Evolutionary conservation across 768 basidiomycete species (phyloP).

Genomic region (Heimioporus sp.): DNA sequence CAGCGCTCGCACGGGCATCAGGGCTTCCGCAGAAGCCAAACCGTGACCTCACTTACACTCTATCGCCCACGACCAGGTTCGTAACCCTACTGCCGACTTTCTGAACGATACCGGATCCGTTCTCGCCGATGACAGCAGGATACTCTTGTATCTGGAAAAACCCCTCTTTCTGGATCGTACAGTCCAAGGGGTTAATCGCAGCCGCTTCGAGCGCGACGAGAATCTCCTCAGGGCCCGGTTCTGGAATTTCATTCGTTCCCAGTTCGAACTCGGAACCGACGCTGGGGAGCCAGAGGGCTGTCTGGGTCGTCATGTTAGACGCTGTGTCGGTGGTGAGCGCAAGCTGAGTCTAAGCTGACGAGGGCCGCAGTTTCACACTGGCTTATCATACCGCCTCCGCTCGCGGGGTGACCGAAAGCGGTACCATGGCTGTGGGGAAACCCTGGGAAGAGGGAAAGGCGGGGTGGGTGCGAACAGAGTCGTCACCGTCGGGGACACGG

Average conservation of each 20-base stretch:
- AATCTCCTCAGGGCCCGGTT: conserved; percentile 41
- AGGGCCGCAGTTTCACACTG: no score
- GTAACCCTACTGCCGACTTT: conserved; percentile 36
- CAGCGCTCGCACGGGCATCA: no score
- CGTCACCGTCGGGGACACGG: no score
- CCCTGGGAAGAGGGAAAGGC: no score
- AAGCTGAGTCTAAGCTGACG: no score
- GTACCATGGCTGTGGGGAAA: no score
- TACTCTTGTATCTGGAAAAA: conserved; percentile 29
- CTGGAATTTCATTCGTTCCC: conserved; percentile 21
- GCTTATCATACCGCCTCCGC: no score
- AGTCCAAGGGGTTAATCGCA: conserved; percentile 45
- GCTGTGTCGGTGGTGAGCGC: no score
- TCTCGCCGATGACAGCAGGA: conserved; percentile 36
- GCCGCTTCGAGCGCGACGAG: conserved; percentile 40
- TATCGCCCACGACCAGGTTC: conserved; percentile 33
- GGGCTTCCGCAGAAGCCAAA: no score
- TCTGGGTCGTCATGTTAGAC: no score
- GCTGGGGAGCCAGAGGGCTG: not conserved
- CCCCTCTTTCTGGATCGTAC: conserved; percentile 7
- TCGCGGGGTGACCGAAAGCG: no score
- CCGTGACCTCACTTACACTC: conserved; percentile 4
- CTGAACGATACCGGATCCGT: conserved; percentile 38
- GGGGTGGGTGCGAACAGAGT: no score
- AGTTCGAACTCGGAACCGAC: conserved; percentile 11